A percentile compares a stretch with the other conserved stretches of the same genome.
Evolutionary conservation across 2,329 filamentous ascomycete species (phyloP).

Genomic region (Aquanectria penicillioides): DNA sequence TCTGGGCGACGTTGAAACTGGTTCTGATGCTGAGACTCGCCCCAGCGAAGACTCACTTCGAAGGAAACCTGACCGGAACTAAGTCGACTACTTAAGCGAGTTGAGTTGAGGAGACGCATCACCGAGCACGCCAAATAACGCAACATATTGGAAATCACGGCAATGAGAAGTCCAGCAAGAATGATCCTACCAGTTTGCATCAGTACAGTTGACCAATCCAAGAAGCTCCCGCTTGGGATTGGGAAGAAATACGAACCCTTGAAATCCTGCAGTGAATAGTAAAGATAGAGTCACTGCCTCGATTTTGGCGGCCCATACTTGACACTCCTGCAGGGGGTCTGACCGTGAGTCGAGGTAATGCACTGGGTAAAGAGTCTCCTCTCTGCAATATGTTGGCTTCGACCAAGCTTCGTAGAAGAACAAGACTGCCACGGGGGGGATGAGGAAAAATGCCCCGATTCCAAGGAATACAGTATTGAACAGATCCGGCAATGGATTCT

Average conservation of each 20-base stretch:
- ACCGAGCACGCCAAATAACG: too few species aligned
- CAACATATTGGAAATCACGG: not conserved
- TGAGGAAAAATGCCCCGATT: not conserved
- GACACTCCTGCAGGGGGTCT: not conserved
- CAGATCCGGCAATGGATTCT: not conserved
- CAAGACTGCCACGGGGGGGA: not conserved
- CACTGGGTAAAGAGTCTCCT: not conserved
- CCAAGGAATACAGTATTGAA: not conserved
- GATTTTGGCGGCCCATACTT: slow-evolving; percentile 6
- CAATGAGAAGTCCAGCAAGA: not conserved
- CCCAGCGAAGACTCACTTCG: not conserved
- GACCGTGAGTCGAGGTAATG: not conserved
- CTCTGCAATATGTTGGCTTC: not conserved
- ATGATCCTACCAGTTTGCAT: too few species aligned
- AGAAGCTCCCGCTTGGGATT: too few species aligned
- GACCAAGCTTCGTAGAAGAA: not conserved
- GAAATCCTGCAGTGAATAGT: too few species aligned
- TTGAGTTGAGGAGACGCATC: too few species aligned
- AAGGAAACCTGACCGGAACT: not conserved
- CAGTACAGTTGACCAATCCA: too few species aligned
- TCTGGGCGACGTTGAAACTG: too few species aligned
- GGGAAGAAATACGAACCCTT: too few species aligned
- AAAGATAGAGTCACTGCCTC: not conserved
- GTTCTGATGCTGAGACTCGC: not conserved
- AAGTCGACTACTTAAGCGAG: not conserved